phyloP scores from a whole-genome alignment of 371 early-diverging fungal species.

The Nematocida sp. region DNA sequence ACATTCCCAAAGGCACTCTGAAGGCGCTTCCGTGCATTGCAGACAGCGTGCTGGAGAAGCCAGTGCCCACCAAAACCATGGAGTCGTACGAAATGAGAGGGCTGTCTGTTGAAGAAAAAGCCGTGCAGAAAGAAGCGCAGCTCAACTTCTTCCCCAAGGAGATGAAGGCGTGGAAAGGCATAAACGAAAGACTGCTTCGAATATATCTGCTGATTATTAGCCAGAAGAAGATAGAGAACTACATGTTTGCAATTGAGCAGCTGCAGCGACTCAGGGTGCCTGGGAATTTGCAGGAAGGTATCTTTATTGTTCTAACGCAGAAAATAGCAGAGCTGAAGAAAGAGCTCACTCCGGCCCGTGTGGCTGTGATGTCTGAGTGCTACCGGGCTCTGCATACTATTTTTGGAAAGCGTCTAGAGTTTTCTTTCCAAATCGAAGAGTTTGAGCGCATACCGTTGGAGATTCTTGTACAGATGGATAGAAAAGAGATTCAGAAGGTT shows the following conservation, averaged over 20 bases:
- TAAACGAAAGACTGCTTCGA: constrained; percentile 44
- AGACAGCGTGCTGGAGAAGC: constrained; percentile 21
- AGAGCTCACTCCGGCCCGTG: constrained; percentile 10
- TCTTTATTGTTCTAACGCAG: constrained; percentile 18
- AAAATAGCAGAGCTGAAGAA: constrained; percentile 2
- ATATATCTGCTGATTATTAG: constrained; percentile 33
- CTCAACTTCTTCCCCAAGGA: constrained; percentile 46
- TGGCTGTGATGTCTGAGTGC: constrained; percentile 11
- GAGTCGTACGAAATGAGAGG: constrained; percentile 8
- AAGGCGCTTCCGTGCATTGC: constrained; percentile 10
- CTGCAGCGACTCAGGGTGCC: constrained; percentile 24
- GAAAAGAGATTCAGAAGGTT: constrained; percentile 3
- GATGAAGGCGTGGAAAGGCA: constrained; percentile 41
- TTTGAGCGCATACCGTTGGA: constrained; percentile 23
- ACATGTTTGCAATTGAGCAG: constrained; percentile 14
- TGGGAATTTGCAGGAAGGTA: constrained; percentile 41
- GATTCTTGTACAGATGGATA: background rate
- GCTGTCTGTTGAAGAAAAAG: constrained; percentile 43
- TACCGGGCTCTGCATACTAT: constrained; percentile 24
- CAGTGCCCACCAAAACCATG: background rate
- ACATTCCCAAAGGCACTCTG: constrained; percentile 16
- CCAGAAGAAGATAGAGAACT: constrained; percentile 8
- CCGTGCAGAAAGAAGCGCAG: constrained; percentile 50
- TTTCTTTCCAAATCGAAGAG: constrained; percentile 42
- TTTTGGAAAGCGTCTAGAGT: constrained; percentile 31